Conservation (phyloP, 148 eudicot species). For the Polygonum aviculare region DNA sequence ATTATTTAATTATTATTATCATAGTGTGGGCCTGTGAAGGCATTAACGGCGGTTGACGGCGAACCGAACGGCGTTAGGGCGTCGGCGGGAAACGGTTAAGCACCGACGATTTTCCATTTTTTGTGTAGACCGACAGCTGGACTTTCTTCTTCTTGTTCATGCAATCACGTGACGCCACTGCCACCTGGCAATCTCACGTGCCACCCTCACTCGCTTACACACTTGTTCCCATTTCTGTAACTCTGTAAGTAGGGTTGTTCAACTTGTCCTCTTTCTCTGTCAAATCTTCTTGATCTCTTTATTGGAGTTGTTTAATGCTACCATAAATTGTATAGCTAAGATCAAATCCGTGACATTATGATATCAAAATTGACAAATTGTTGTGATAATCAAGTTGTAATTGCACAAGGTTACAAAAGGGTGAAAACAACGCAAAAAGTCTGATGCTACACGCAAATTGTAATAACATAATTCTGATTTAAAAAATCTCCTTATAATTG, state of each 20-base stretch:
- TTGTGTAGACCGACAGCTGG: neutral
- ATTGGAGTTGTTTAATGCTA: neutral
- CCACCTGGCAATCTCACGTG: constrained; percentile 9
- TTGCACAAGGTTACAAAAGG: too few species aligned
- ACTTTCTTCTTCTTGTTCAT: neutral
- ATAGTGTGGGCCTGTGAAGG: neutral
- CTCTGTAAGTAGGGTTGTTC: neutral
- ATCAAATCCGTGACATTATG: neutral
- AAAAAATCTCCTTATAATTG: too few species aligned
- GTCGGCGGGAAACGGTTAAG: constrained; percentile 6
- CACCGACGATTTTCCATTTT: neutral
- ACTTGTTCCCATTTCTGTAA: neutral
- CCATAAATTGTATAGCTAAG: too few species aligned
- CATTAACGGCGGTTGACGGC: neutral
- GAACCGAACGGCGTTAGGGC: neutral
- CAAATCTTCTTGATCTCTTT: neutral
- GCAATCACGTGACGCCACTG: neutral
- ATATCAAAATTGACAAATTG: too few species aligned
- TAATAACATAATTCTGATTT: too few species aligned
- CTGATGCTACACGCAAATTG: too few species aligned
- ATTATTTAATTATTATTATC: neutral
- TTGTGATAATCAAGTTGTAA: too few species aligned
- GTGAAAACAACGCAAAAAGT: too few species aligned
- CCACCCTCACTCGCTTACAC: neutral
- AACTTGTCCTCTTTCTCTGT: neutral